Percentiles rank a stretch among this genome's conserved stretches.
Conservation (phyloP, 2,329 filamentous ascomycete genomes). For the Blastomyces gilchristii region DNA sequence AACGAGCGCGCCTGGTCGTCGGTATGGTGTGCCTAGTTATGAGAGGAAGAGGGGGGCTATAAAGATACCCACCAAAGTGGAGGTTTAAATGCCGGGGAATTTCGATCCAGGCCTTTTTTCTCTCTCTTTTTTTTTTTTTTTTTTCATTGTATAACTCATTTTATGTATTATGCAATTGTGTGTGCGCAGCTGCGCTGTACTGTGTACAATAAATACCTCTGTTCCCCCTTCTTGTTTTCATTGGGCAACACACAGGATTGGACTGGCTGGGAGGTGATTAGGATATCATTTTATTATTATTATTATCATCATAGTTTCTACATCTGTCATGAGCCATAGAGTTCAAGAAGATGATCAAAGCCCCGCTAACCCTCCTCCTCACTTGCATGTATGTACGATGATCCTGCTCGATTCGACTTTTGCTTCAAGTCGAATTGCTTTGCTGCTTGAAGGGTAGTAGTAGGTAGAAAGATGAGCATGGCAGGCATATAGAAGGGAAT, state of each 20-base stretch:
- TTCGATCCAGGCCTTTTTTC: background rate
- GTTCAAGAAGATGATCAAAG: background rate
- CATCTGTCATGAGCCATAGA: background rate
- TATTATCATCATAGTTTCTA: background rate
- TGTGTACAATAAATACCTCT: background rate
- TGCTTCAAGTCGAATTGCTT: no score
- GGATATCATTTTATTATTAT: background rate
- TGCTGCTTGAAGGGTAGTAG: no score
- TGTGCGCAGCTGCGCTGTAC: background rate
- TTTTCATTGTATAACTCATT: background rate
- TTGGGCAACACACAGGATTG: background rate
- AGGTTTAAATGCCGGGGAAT: slow-evolving; percentile 27
- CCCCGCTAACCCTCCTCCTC: no score
- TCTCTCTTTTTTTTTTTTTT: background rate
- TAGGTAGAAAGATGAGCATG: no score
- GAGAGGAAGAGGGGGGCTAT: slow-evolving; percentile 53
- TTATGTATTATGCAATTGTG: background rate
- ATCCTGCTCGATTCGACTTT: no score
- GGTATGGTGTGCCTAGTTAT: slow-evolving; percentile 53
- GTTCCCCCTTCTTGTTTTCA: background rate
- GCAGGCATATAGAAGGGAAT: no score
- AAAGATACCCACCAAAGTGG: slow-evolving; percentile 54
- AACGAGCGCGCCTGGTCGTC: slow-evolving; percentile 44
- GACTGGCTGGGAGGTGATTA: background rate
- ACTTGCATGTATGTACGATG: no score